Conservation (phyloP, 1,284 basidiomycete species). For the Apiotrichum mycotoxinovorans region DNA sequence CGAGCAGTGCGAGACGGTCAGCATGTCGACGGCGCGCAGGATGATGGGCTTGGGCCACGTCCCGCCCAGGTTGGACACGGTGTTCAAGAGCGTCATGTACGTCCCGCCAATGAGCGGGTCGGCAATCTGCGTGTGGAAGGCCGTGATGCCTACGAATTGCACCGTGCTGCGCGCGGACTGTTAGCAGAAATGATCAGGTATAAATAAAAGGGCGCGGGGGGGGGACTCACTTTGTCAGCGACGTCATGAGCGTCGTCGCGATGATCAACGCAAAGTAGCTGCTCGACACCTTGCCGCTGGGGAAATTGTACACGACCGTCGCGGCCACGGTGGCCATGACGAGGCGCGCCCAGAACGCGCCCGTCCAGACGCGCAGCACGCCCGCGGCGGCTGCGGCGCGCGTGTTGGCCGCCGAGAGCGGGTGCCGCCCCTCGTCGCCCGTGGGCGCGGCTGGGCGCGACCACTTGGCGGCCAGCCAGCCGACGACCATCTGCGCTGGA, state of each 20-base stretch:
- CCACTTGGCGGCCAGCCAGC: conserved; percentile 95
- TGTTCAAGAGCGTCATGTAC: conserved; percentile 96
- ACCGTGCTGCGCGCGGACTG: conserved; percentile 71
- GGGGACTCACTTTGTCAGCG: conserved; percentile 77
- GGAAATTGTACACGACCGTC: conserved; percentile 79
- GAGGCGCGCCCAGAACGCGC: conserved; percentile 88
- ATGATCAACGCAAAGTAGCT: conserved; percentile 78
- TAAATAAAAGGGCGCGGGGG: background rate
- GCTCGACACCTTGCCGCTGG: conserved; percentile 47
- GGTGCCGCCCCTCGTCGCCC: conserved; percentile 23
- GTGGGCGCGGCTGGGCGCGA: conserved; percentile 52
- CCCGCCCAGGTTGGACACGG: conserved; percentile 93
- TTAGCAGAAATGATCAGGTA: too few species aligned
- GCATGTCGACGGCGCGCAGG: conserved; percentile 70
- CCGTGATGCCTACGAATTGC: conserved; percentile 96
- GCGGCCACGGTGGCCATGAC: conserved; percentile 65
- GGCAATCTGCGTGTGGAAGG: conserved; percentile 95
- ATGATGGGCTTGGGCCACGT: conserved; percentile 71
- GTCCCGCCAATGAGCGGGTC: conserved; percentile 97
- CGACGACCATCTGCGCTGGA: conserved; percentile 93
- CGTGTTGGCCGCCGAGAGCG: conserved; percentile 24
- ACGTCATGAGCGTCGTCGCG: conserved; percentile 74
- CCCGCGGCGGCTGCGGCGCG: conserved; percentile 54
- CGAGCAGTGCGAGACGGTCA: conserved; percentile 74
- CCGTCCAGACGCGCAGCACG: conserved; percentile 80